These are phyloP conservation scores for Coriaria nepalensis DNA, from an alignment of 306 rosid species.

Conservation along the genomic window DNA sequence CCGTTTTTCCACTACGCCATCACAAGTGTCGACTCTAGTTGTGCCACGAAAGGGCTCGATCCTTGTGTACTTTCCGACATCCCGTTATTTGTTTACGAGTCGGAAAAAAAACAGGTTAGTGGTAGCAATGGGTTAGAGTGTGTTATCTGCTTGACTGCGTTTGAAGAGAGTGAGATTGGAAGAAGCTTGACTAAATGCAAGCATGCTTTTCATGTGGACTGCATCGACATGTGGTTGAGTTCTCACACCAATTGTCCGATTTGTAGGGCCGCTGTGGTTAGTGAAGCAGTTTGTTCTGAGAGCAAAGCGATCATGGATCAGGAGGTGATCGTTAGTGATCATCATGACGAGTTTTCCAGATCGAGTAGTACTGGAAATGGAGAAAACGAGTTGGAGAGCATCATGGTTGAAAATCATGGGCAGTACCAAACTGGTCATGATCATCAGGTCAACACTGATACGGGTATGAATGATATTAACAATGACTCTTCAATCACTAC, in stretches of 20 bases:
- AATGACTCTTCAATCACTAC: background rate
- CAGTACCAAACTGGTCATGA: background rate
- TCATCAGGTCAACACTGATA: slow-evolving; percentile 1
- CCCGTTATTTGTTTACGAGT: slow-evolving; percentile 44
- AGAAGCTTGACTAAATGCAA: slow-evolving; percentile 56
- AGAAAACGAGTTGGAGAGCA: background rate
- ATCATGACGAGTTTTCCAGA: background rate
- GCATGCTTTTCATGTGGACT: slow-evolving; percentile 67
- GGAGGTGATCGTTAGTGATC: too few relatives aligned
- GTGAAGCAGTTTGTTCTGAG: slow-evolving; percentile 2
- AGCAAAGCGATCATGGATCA: background rate
- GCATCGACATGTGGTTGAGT: slow-evolving; percentile 83
- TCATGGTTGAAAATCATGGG: too few relatives aligned
- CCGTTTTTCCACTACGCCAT: slow-evolving; percentile 23
- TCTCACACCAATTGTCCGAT: slow-evolving; percentile 76
- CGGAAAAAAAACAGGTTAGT: slow-evolving; percentile 2
- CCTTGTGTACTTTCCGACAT: slow-evolving; percentile 34
- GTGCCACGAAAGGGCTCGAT: slow-evolving; percentile 52
- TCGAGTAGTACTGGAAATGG: slow-evolving; percentile 22
- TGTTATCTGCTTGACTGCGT: slow-evolving; percentile 61
- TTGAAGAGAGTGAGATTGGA: slow-evolving; percentile 57
- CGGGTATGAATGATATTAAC: background rate
- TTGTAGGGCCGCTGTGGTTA: slow-evolving; percentile 49
- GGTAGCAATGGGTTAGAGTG: slow-evolving; percentile 34
- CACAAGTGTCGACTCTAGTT: slow-evolving; percentile 8